Percentiles rank a stretch among this genome's conserved stretches.
Conservation (phyloP, 1,284 basidiomycete genomes). For the Marasmius oreades region DNA sequence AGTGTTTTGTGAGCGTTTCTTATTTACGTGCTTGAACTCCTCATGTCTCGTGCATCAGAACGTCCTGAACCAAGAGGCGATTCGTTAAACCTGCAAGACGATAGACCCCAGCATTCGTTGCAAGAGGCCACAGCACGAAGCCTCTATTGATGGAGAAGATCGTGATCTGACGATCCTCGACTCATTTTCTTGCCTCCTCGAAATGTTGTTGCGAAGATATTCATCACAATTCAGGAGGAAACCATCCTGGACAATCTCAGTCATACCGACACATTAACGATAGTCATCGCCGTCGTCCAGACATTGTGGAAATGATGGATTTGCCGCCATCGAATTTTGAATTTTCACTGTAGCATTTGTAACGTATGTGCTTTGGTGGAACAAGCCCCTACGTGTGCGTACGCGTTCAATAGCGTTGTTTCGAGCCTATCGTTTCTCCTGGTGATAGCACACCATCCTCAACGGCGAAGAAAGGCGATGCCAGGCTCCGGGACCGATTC, state of each 20-base stretch:
- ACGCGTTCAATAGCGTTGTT: neutral
- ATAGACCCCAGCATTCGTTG: neutral
- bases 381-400: constrained; percentile 15
- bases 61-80: too few species aligned
- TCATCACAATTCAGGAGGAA: constrained; percentile 5
- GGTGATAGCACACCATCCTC: too few species aligned
- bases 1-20: neutral
- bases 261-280: constrained; percentile 14
- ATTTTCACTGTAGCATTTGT: constrained; percentile 16
- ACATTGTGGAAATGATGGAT: constrained; percentile 13
- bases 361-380: constrained; percentile 17
- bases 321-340: constrained; percentile 16
- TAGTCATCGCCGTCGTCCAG: constrained; percentile 14
- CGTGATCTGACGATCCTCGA: neutral
- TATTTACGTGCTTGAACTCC: too few species aligned
- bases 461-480: too few species aligned
- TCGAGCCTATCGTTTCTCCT: too few species aligned
- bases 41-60: too few species aligned
- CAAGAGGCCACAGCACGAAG: neutral
- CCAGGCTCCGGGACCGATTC: too few species aligned
- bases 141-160: neutral
- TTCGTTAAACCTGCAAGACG: too few species aligned
- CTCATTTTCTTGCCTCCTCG: neutral
- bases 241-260: constrained; percentile 17
- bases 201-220: neutral